Percentiles rank a stretch among this genome's conserved stretches.
Evolutionary conservation across 371 early-diverging fungal genomes (phyloP).

Genomic region (Mortierella sp.): DNA sequence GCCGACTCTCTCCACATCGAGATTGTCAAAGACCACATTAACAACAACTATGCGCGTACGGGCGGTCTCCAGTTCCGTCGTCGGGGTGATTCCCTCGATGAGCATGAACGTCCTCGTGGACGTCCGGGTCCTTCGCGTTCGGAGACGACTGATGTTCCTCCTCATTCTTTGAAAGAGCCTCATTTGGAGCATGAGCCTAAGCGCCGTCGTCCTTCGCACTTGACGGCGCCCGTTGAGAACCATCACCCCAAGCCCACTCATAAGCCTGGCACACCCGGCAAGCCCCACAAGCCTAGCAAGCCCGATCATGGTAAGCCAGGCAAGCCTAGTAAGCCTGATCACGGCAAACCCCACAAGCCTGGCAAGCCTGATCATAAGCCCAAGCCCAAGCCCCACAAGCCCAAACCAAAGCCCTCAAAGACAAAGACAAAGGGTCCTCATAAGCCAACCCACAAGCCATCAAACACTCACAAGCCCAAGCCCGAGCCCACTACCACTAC

Average conservation of each 20-base stretch:
- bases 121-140: slow-evolving; percentile 19
- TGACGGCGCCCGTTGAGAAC: background rate
- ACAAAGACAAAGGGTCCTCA: background rate
- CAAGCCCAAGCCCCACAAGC: slow-evolving; percentile 20
- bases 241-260: slow-evolving; percentile 17
- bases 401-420: slow-evolving; percentile 18
- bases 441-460: slow-evolving; percentile 13
- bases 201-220: slow-evolving; percentile 14
- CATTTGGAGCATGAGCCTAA: slow-evolving; percentile 9
- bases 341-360: too few relatives aligned
- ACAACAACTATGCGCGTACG: background rate
- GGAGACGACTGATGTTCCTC: background rate
- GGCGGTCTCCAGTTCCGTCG: background rate
- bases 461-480: background rate
- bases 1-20: background rate
- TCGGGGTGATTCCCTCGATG: background rate
- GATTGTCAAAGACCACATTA: background rate
- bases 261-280: slow-evolving; percentile 8
- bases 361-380: slow-evolving; percentile 26
- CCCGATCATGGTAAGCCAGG: slow-evolving; percentile 8
- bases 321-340: background rate
- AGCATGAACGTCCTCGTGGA: slow-evolving; percentile 15
- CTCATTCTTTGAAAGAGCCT: background rate
- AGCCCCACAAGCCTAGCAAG: slow-evolving; percentile 18
- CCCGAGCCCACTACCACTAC: background rate